Evolutionary conservation across 495 filamentous ascomycete species (phyloP), one percentile per base, ranked within the genome.

Genomic region (Cercophora sp.): DNA sequence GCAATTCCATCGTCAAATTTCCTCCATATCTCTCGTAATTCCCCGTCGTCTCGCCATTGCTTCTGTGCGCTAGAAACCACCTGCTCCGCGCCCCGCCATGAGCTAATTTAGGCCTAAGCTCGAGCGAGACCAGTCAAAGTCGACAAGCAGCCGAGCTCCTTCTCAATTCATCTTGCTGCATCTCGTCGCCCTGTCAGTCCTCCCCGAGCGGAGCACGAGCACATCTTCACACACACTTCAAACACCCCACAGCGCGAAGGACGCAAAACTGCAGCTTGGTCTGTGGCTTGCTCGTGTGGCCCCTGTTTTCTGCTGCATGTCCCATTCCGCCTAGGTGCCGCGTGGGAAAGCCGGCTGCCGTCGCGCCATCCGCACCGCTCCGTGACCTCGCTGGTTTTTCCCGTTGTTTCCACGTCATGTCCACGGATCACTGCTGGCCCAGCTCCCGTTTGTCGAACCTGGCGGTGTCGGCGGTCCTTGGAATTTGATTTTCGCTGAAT

Each of bases 161-260:
- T 24, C 51, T 35, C 31, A 15, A 41, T 54, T 18, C 41, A 36
- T 54, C 31, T 22, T 16, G 15, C 42, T 39, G 41, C 41, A 10
- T 31, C n/a, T 25, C 42, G 13, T 22, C 18, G 29, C 35, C 35
- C 46, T 34, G 13, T 23, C 29, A 15, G 2, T 31, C 48, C 23
- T 40, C 29, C 19, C 19, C 22, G n/a, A 22, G 42, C 18, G 20
- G 41, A 31, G 55, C 56, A 39, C 56, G 56, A 58, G 56, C 56
- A 37, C 56, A 20, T 41, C 48, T 48, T 57, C 50, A 48, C 50
- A 58, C 56, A 58, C 56, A 54, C 51, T 23, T 58, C 50, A 58
- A 58, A 58, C 56, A 49, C 45, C 27, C 32, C 11, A 29, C 15
- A 32, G 27, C 10, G 24, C 43, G n/a, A 22, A 47, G 18, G 6